A percentile compares a stretch with the other conserved stretches of the same genome.
These are phyloP conservation scores for Leccinum pallidistipes DNA, from an alignment of 1,284 basidiomycete species.

Conservation along the genomic window DNA sequence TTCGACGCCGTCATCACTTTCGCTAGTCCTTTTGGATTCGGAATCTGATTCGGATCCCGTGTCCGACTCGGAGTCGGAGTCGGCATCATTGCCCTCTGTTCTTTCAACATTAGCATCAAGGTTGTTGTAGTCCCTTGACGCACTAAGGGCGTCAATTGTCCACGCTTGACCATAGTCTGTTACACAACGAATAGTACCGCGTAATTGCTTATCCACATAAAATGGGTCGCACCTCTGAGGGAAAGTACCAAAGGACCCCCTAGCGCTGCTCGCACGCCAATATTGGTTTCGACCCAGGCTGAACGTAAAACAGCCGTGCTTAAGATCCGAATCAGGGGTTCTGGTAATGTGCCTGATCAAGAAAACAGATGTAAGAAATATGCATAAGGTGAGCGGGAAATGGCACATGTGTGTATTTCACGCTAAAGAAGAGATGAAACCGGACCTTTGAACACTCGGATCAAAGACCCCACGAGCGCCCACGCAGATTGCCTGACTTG, in stretches of 20 bases:
- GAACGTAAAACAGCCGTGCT: constrained; percentile 65
- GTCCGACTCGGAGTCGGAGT: constrained; percentile 23
- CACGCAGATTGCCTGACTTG: constrained; percentile 68
- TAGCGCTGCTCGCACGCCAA: constrained; percentile 63
- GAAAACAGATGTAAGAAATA: not conserved
- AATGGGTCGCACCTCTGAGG: constrained; percentile 54
- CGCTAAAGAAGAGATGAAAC: not conserved
- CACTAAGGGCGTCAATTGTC: constrained; percentile 43
- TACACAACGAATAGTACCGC: constrained; percentile 2
- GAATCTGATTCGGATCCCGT: constrained; percentile 24
- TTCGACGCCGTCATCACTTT: constrained; percentile 38
- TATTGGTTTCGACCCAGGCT: constrained; percentile 77
- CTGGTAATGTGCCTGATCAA: constrained; percentile 39
- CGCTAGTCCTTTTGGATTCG: constrained; percentile 28
- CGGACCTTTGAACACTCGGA: constrained; percentile 43
- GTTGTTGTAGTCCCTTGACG: constrained; percentile 17
- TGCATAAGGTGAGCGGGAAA: not conserved
- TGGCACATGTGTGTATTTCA: not conserved
- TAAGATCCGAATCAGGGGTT: constrained; percentile 45
- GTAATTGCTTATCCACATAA: not conserved
- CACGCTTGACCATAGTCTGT: constrained; percentile 68
- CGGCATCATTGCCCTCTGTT: constrained; percentile 12
- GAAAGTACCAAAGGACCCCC: constrained; percentile 72
- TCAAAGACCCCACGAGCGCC: constrained; percentile 49
- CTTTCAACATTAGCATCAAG: constrained; percentile 7